phyloP scores from a whole-genome alignment of 139 green algal genomes.

The Coelastrella sp. region DNA sequence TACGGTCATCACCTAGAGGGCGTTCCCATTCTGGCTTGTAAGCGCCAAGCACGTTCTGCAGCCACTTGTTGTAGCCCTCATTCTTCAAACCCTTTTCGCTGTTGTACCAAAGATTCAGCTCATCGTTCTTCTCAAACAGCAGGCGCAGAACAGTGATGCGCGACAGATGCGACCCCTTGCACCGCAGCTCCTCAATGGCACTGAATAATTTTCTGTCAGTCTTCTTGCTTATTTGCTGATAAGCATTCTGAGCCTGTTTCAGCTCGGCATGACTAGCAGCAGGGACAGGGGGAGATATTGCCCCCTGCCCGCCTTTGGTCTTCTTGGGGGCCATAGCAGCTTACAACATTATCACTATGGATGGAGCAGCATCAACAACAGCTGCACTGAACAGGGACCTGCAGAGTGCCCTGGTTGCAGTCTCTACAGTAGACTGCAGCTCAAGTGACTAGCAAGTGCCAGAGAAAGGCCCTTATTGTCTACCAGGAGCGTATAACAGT shows the following conservation, averaged over 20 bases:
- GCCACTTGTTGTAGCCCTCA: background rate
- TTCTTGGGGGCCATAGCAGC: background rate
- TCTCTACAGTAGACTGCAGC: too few relatives aligned
- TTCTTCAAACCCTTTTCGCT: background rate
- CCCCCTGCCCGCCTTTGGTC: background rate
- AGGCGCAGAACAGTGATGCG: constrained; percentile 1
- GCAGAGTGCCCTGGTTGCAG: too few relatives aligned
- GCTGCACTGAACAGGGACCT: background rate
- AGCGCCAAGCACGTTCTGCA: background rate
- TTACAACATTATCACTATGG: too few relatives aligned
- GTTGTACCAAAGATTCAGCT: background rate
- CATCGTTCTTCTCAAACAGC: background rate
- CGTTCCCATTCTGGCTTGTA: background rate
- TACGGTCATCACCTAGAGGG: background rate
- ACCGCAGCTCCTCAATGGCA: background rate
- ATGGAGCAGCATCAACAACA: background rate
- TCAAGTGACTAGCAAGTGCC: too few relatives aligned
- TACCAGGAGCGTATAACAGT: too few relatives aligned
- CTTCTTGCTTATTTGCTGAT: background rate
- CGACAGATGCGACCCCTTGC: background rate
- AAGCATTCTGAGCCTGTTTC: background rate
- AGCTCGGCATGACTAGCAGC: background rate
- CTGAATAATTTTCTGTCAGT: background rate
- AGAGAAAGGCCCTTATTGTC: too few relatives aligned
- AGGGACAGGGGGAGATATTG: background rate